phyloP scores from a whole-genome alignment of 2,329 filamentous ascomycete species.

The Trichoderma asperellum region DNA sequence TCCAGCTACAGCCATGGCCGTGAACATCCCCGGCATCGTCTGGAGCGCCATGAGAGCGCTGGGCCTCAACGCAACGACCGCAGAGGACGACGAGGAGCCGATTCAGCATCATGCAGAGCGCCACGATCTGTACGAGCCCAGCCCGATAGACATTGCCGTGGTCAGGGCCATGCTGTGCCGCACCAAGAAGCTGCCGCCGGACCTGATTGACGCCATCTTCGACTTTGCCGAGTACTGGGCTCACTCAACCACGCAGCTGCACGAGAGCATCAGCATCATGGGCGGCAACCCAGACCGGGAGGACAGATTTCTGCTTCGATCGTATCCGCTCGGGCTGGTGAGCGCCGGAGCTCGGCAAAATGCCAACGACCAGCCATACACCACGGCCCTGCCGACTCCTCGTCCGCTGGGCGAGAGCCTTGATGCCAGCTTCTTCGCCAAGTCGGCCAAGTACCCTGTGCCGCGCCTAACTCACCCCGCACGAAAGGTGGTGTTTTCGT shows the following conservation, averaged over 20 bases:
- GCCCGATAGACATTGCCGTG: conserved; percentile 53
- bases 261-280: conserved; percentile 36
- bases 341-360: conserved; percentile 36
- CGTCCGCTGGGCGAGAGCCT: conserved; percentile 36
- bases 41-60: conserved; percentile 22
- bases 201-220: conserved; percentile 60
- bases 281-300: conserved; percentile 34
- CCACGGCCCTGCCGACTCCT: conserved; percentile 38
- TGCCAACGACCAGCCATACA: conserved; percentile 34
- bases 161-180: conserved; percentile 54
- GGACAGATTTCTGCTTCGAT: conserved; percentile 46
- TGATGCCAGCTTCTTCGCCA: conserved; percentile 39
- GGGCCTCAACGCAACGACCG: not conserved
- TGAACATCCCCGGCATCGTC: conserved; percentile 2
- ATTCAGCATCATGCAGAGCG: not conserved
- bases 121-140: conserved; percentile 41
- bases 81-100: not conserved
- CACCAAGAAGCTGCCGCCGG: conserved; percentile 52
- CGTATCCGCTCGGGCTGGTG: conserved; percentile 45
- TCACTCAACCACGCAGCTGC: conserved; percentile 46
- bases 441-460: conserved; percentile 45
- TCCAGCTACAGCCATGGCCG: not conserved
- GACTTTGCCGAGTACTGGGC: conserved; percentile 68
- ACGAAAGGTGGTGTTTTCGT: conserved; percentile 64
- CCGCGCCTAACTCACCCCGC: conserved; percentile 53